Evolutionary conservation across 2,329 filamentous ascomycete species (phyloP), one percentile per base, ranked within the genome.

Genomic region (Tolypocladium guangdongense): DNA sequence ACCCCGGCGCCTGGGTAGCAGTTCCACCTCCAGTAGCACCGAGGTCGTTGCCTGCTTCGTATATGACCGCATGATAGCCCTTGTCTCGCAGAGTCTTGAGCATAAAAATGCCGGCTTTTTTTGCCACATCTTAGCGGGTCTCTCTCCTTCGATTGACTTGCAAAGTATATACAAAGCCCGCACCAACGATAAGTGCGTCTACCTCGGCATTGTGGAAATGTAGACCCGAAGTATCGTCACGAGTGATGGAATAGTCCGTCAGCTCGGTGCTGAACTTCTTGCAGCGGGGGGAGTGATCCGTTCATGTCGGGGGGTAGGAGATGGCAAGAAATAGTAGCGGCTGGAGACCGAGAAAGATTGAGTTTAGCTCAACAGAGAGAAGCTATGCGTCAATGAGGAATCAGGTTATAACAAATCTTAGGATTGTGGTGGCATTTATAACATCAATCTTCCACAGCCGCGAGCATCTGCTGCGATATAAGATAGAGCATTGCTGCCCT

Each of bases 21-120:
- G 62, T 81, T 81, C 75, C 73, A 81, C 45, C 72, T 65, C 80
- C 81, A 83, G 72, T 75, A 27, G 78, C 79, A 2, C 78, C 79
- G 0, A 72, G 62, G 50, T 75, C 72, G 10, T 70, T 70, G 12
- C 74, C 79, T 0, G 77, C 76, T 56, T 83, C 80, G 55, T 75
- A 77, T 24, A 82, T 69, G 33, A 73, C 69, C 2, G 70, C 66
- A 14, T 74, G 75, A 33, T 75, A 62, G 1, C 78, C 79, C 11
- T 68, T 68, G 11, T 79, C 74, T 2, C 77, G 74, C 12, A 81
- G 70, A 0, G 72, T 71, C 57, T 80, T 75, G 37, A 81, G 72
- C 65, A 74, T 73, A 54, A 75, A 80, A 20, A 78, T 64, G 16
- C 76, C 76, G 30, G 73, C 70, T 66, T 52, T 27, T 27, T 37